Evolutionary conservation across 73 alveolate genomes (phyloP), one percentile per base, ranked within the genome.

Genomic region (Tetrahymena elliotti): DNA sequence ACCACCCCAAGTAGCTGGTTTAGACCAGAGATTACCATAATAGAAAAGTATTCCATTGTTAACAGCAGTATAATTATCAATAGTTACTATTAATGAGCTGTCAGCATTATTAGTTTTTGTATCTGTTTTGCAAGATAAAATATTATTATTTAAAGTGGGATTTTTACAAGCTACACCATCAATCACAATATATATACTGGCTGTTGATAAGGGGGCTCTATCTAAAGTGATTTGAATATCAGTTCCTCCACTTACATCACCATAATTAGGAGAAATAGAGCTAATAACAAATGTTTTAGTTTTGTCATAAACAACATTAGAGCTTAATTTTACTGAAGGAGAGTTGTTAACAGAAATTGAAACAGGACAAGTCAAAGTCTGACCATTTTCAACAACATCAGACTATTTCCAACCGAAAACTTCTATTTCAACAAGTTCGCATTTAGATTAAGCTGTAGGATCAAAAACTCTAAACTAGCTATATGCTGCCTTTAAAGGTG

Each of bases 1-100:
- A 35, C 97, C 97, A 24, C 99, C 99, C 99, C 99, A 97, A 40
- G 99, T 97, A 27, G 93, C 52, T 18, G 93, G 38, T 16, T 93
- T 96, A 33, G 98, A 96, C 98, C 98, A 97, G 34, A 35, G 38
- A 35, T 93, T 94, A 33, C 95, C 98, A 84, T 97, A 97, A 18
- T 93, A 93, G 94, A 93, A 97, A 34, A 40, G 92, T 34, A 93
- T 31, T 22, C 96, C 97, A 24, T 97, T 82, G 82, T 96, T 97
- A 0, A 95, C 97, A 22, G 96, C 96, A 24, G 11, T 20, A 22
- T 97, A 97, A 7, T 54, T 35, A 41, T 97, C 97, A 7, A 84
- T 94, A 38, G 95, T 95, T 9, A 38, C 93, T 36, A 96, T 27
- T 15, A 33, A 93, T n/a, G 54, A 52, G 16, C 93, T 53, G 8